Conservation (phyloP, 257 asterid genomes). For the Verbascum thapsus region DNA sequence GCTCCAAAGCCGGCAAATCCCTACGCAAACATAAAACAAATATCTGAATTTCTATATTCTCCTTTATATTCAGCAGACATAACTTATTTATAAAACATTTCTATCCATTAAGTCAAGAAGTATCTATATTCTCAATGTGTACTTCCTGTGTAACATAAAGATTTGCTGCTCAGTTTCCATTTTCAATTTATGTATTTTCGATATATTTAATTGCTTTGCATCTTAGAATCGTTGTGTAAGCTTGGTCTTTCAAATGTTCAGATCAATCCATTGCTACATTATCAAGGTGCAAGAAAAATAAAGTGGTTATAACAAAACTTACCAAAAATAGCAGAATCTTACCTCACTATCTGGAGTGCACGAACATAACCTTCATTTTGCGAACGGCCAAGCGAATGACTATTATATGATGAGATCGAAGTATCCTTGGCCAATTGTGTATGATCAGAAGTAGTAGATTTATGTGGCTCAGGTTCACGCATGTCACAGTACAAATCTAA, state of each 20-base stretch:
- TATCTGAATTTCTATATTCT: neutral
- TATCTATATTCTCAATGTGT: slow-evolving; percentile 4
- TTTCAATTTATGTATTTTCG: neutral
- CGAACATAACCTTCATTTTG: slow-evolving; percentile 51
- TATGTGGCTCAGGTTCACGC: slow-evolving; percentile 52
- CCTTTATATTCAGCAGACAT: slow-evolving; percentile 4
- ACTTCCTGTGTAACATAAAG: neutral
- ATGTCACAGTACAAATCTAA: slow-evolving; percentile 75
- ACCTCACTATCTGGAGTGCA: slow-evolving; percentile 66
- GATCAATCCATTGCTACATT: neutral
- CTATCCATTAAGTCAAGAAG: neutral
- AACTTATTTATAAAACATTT: slow-evolving; percentile 6
- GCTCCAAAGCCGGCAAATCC: slow-evolving; percentile 62
- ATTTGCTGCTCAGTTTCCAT: slow-evolving; percentile 17
- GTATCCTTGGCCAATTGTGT: slow-evolving; percentile 37
- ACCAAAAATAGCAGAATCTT: slow-evolving; percentile 23
- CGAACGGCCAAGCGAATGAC: slow-evolving; percentile 37
- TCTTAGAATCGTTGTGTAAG: slow-evolving; percentile 11
- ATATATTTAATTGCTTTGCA: slow-evolving; percentile 6
- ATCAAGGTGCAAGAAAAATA: slow-evolving; percentile 26
- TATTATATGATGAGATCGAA: slow-evolving; percentile 33
- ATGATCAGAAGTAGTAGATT: slow-evolving; percentile 43
- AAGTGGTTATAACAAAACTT: slow-evolving; percentile 5
- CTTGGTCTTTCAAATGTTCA: slow-evolving; percentile 22
- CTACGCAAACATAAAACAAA: slow-evolving; percentile 40